Evolutionary conservation across 2,329 filamentous ascomycete genomes (phyloP).

Genomic region (Apiospora malaysiana): DNA sequence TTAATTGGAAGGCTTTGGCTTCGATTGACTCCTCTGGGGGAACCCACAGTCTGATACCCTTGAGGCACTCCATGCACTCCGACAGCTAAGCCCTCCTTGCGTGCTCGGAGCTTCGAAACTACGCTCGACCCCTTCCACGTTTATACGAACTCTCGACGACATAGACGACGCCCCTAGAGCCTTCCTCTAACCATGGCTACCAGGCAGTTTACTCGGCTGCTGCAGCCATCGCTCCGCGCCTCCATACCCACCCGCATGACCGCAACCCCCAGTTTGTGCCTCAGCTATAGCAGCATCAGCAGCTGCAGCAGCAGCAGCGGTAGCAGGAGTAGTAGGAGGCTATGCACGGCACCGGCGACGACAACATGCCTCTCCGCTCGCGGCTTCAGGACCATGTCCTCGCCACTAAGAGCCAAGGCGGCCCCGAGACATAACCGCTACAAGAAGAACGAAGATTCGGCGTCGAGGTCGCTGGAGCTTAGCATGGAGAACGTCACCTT

Average conservation of each 20-base stretch:
- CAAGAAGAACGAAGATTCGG: not conserved
- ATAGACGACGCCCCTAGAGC: not conserved
- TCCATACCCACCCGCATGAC: not conserved
- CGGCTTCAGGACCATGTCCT: conserved; percentile 19
- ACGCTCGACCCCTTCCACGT: conserved; percentile 2
- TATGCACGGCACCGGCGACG: not conserved
- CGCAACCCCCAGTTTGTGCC: not conserved
- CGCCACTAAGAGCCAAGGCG: conserved; percentile 7
- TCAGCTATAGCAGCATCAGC: conserved; percentile 8
- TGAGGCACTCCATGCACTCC: conserved; percentile 34
- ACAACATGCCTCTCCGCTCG: not conserved
- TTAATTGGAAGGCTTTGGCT: not conserved
- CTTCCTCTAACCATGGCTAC: conserved; percentile 19
- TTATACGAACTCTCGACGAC: not conserved
- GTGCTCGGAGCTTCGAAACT: conserved; percentile 10
- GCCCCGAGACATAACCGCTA: not conserved
- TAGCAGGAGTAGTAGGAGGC: not conserved
- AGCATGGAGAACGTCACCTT: conserved; percentile 20
- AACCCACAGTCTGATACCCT: not conserved
- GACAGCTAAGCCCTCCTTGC: conserved; percentile 16
- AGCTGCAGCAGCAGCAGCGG: conserved; percentile 1
- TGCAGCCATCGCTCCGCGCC: conserved; percentile 14
- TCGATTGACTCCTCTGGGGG: not conserved
- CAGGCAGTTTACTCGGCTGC: not conserved
- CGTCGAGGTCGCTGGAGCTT: conserved; percentile 3